Conservation (phyloP, 345 rosid genomes). For the Erysimum cheiranthoides region DNA sequence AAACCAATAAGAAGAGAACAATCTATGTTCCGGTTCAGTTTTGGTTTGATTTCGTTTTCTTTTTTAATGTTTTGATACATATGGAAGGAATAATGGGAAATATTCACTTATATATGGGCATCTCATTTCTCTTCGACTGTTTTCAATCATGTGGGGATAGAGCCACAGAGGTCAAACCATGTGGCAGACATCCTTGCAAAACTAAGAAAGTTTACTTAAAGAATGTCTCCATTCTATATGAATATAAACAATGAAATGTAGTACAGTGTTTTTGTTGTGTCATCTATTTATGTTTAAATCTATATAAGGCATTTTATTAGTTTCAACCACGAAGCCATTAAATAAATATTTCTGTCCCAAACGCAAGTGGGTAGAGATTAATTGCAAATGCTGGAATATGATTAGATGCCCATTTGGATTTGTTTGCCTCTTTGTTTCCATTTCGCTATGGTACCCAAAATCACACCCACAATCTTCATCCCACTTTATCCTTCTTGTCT, state of each 20-base stretch:
- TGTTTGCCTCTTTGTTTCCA: constrained; percentile 37
- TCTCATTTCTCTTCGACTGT: constrained; percentile 4
- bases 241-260: too few species aligned
- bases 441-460: constrained; percentile 31
- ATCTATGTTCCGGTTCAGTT: not conserved
- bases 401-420: constrained; percentile 41
- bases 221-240: not conserved
- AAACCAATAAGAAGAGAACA: not conserved
- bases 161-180: not conserved
- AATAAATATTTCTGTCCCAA: constrained; percentile 19
- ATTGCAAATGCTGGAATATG: constrained; percentile 41
- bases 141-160: not conserved
- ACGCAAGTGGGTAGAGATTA: constrained; percentile 36
- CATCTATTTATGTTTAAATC: too few species aligned
- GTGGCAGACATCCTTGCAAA: not conserved
- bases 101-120: not conserved
- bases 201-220: not conserved
- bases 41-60: not conserved
- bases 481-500: constrained; percentile 34
- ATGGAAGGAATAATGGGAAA: not conserved
- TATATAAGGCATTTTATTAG: too few species aligned
- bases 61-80: too few species aligned
- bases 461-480: constrained; percentile 35
- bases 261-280: too few species aligned
- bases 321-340: constrained; percentile 21